Conservation (phyloP, 163 green algal genomes). For the Scenedesmus sp. region DNA sequence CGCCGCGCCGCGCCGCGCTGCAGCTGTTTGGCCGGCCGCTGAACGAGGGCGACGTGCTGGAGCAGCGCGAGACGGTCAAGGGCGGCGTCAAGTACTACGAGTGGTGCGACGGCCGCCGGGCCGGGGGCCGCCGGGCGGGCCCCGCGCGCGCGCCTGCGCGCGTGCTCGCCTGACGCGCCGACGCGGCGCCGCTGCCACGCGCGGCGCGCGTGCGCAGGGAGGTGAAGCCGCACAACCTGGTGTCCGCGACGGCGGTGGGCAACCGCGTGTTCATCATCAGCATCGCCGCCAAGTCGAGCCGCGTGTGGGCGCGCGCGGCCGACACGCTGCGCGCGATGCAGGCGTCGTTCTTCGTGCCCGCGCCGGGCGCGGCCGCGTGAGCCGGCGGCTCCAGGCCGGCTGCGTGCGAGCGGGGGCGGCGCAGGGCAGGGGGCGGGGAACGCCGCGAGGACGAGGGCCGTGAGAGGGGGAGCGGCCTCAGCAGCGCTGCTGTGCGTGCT, state of each 20-base stretch:
- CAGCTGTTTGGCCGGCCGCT: conserved; percentile 53
- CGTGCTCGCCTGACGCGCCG: no score
- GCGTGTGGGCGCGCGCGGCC: conserved; percentile 76
- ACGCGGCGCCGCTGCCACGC: no score
- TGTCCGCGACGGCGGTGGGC: conserved; percentile 80
- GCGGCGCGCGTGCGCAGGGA: conserved; percentile 48
- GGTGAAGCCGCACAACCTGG: conserved; percentile 76
- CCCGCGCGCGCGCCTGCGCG: no score
- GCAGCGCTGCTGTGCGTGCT: no score
- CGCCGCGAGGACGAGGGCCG: no score
- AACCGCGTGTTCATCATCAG: conserved; percentile 91
- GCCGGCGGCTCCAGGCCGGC: no score
- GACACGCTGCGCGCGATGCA: conserved; percentile 65
- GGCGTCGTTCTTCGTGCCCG: conserved; percentile 64
- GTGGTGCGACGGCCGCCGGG: conserved; percentile 56
- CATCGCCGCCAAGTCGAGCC: conserved; percentile 58
- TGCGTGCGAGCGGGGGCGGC: no score
- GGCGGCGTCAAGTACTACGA: conserved; percentile 71
- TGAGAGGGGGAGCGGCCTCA: no score
- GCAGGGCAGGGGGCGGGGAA: no score
- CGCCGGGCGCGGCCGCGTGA: background rate
- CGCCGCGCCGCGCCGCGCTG: no score
- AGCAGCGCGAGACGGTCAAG: conserved; percentile 57
- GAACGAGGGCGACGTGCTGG: conserved; percentile 81
- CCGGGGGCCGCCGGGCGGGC: no score